Conservation (phyloP, 495 filamentous ascomycete genomes). For the Podospora appendiculata region DNA sequence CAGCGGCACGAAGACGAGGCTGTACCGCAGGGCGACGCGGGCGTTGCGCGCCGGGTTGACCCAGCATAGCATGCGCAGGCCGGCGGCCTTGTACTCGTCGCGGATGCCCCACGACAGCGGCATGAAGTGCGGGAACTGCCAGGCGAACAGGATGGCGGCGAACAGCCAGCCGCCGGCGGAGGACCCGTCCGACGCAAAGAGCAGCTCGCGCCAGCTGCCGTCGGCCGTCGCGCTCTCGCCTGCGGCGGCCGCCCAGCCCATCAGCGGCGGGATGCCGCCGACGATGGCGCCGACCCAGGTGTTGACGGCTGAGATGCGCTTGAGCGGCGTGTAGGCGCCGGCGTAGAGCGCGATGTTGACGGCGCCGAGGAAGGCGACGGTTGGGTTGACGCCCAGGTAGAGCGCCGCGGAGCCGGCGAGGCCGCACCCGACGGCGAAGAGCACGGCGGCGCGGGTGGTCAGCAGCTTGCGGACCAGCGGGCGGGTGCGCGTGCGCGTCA, state of each 20-base stretch:
- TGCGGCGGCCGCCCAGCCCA: conserved; percentile 93
- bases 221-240: conserved; percentile 73
- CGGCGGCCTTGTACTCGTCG: conserved; percentile 81
- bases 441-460: conserved; percentile 60
- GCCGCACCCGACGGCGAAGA: conserved; percentile 71
- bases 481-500: conserved; percentile 83
- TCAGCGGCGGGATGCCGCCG: conserved; percentile 87
- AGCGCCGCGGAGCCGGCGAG: conserved; percentile 57
- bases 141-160: conserved; percentile 77
- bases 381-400: conserved; percentile 89
- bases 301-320: conserved; percentile 78
- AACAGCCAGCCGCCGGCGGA: conserved; percentile 85
- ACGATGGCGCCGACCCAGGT: conserved; percentile 94
- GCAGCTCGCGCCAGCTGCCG: conserved; percentile 69
- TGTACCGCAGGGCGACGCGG: conserved; percentile 81
- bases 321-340: conserved; percentile 85
- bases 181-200: conserved; percentile 40
- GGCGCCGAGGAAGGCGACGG: conserved; percentile 75
- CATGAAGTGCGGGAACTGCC: conserved; percentile 99
- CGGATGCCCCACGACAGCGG: conserved; percentile 78
- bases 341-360: conserved; percentile 86
- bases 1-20: conserved; percentile 79
- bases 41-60: conserved; percentile 75
- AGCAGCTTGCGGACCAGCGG: conserved; percentile 82
- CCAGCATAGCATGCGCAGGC: conserved; percentile 89